Evolutionary conservation across 2,329 filamentous ascomycete species (phyloP).

Genomic region (Endothia cerciana): DNA sequence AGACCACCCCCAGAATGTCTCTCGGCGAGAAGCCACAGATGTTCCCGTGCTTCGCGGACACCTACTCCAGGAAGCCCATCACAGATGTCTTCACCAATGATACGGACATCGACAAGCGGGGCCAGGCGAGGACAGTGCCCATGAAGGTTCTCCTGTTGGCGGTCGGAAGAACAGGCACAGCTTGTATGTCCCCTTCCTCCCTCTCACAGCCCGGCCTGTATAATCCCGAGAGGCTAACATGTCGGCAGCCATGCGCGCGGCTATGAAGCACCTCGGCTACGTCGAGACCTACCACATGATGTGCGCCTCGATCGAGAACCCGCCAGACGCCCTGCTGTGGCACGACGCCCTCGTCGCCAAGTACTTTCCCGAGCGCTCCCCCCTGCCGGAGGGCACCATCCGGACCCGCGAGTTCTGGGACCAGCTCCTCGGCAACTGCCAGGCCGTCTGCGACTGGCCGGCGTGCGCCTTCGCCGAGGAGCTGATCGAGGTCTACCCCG

Average conservation of each 20-base stretch:
- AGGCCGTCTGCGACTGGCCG: slow-evolving; percentile 72
- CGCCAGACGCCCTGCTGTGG: slow-evolving; percentile 70
- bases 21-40: slow-evolving; percentile 19
- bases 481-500: slow-evolving; percentile 71
- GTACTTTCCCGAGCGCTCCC: slow-evolving; percentile 58
- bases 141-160: slow-evolving; percentile 75
- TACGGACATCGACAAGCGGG: slow-evolving; percentile 67
- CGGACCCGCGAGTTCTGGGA: slow-evolving; percentile 68
- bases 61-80: slow-evolving; percentile 46
- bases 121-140: slow-evolving; percentile 67
- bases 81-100: slow-evolving; percentile 67
- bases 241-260: slow-evolving; percentile 61
- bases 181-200: slow-evolving; percentile 54
- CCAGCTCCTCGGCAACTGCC: slow-evolving; percentile 67
- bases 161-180: slow-evolving; percentile 71
- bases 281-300: slow-evolving; percentile 76
- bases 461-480: slow-evolving; percentile 70
- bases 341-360: slow-evolving; percentile 64
- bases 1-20: slow-evolving; percentile 16
- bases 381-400: slow-evolving; percentile 44
- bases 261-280: slow-evolving; percentile 69
- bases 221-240: slow-evolving; percentile 4
- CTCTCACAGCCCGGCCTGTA: not conserved
- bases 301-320: slow-evolving; percentile 70
- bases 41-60: slow-evolving; percentile 35